Percentiles rank a stretch among this genome's conserved stretches.
These are phyloP conservation scores for Hypomyces rosellus DNA, from an alignment of 2,329 filamentous ascomycete genomes.

Conservation along the genomic window DNA sequence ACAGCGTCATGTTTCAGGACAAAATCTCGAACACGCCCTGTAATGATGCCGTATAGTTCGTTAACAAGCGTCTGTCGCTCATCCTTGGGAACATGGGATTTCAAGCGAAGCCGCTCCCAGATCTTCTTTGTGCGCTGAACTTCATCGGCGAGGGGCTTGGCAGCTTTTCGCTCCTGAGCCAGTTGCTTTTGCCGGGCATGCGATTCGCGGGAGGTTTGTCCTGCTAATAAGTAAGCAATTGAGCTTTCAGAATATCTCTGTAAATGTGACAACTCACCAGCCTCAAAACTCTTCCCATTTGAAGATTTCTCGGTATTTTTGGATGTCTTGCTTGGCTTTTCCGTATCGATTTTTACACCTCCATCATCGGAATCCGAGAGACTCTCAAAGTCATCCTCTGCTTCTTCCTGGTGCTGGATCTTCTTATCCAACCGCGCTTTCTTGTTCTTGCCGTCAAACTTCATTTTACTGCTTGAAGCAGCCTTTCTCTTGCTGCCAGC, in stretches of 20 bases:
- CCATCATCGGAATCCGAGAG: conserved; percentile 49
- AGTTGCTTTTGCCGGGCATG: conserved; percentile 91
- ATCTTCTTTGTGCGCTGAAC: conserved; percentile 89
- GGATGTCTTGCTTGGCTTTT: conserved; percentile 29
- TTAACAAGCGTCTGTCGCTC: conserved; percentile 81
- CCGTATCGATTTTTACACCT: conserved; percentile 40
- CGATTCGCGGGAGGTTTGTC: conserved; percentile 69
- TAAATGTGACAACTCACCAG: conserved; percentile 26
- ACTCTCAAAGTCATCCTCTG: conserved; percentile 37
- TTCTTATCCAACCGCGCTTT: conserved; percentile 39
- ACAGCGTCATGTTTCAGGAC: conserved; percentile 98
- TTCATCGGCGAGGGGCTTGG: conserved; percentile 87
- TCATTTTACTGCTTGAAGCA: conserved; percentile 37
- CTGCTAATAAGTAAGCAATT: conserved; percentile 5
- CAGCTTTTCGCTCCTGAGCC: conserved; percentile 79
- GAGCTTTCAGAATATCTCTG: not conserved
- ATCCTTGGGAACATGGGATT: conserved; percentile 86
- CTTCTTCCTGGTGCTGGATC: conserved; percentile 22
- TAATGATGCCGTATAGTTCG: conserved; percentile 88
- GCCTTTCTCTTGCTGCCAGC: conserved; percentile 54
- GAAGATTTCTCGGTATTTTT: conserved; percentile 26
- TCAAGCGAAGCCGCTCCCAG: conserved; percentile 88
- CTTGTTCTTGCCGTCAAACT: conserved; percentile 38
- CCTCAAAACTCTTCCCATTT: conserved; percentile 36
- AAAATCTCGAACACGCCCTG: conserved; percentile 86